Evolutionary conservation across 1,284 basidiomycete species (phyloP).

Genomic region (Ceratobasidium papillatum): DNA sequence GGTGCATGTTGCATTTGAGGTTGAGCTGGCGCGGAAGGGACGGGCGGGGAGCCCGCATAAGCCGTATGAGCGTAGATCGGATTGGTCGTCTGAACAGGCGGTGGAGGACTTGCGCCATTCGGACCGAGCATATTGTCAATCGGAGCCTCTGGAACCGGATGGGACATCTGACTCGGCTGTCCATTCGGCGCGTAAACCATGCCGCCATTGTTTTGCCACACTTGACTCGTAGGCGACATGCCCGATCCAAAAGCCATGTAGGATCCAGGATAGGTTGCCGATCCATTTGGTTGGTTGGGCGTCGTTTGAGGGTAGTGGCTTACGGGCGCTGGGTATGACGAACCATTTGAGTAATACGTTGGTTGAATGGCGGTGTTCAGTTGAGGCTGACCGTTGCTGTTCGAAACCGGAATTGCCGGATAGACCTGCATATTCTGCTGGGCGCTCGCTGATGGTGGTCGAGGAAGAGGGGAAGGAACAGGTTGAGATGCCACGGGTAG

Average conservation of each 20-base stretch:
- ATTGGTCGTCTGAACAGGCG: constrained; percentile 22
- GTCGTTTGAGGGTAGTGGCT: constrained; percentile 8
- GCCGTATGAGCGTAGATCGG: constrained; percentile 20
- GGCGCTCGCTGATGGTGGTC: neutral
- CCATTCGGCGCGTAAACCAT: constrained; percentile 28
- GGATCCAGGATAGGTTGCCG: neutral
- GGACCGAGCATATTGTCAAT: constrained; percentile 16
- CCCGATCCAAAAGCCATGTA: constrained; percentile 13
- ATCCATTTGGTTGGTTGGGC: neutral
- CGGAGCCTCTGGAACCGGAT: constrained; percentile 11
- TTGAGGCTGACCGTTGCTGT: constrained; percentile 14
- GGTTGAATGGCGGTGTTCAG: constrained; percentile 16
- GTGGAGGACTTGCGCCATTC: constrained; percentile 3
- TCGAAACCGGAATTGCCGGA: neutral
- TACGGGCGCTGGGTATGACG: constrained; percentile 21
- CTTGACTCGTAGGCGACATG: constrained; percentile 9
- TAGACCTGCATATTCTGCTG: constrained; percentile 17
- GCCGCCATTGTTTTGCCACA: constrained; percentile 23
- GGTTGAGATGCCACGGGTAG: neutral
- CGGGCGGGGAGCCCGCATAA: constrained; percentile 12
- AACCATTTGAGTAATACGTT: constrained; percentile 34
- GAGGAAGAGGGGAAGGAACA: constrained; percentile 7
- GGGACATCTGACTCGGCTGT: constrained; percentile 17
- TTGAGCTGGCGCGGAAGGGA: constrained; percentile 35
- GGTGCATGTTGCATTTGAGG: constrained; percentile 49